Evolutionary conservation across 768 basidiomycete species (phyloP), one percentile per base, ranked within the genome.

Genomic region (Calvatia gigantea): DNA sequence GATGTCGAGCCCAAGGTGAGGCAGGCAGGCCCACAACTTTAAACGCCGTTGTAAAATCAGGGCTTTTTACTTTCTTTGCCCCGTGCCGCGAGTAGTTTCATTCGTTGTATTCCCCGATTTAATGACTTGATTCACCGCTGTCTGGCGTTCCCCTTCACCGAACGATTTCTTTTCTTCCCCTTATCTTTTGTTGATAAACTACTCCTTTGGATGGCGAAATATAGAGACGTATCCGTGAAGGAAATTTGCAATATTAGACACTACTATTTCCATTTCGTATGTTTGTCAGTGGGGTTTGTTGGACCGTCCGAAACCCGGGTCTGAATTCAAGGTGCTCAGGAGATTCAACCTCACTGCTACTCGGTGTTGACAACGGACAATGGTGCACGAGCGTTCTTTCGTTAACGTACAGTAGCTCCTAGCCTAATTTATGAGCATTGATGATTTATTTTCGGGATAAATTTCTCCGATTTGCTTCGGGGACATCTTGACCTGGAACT

Each of bases 1-100:
- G 91, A 91, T 62, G 91, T 96, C 6, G 80, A 84, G 29, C 80
- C 82, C 64, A 87, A 86, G 70, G 93, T 97, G 55, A 79, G 87
- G 65, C 66, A 80, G 59, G 92, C 94, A 21, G 96, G 95, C 35
- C 96, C 95, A 32, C 71, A 73, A 58, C 47, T 77, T 57, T 75
- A 65, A 67, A 48, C 15, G 11, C n/a, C n/a, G n/a, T n/a, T n/a
- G n/a, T n/a, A n/a, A n/a, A n/a, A n/a, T n/a, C n/a, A n/a, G n/a
- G 17, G 32, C 15, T 48, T 33, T 3, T 19, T 19, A 32, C 32
- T 48, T 11, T 29, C 32, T 48, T 48, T n/a, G 29, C 21, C 11
- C 14, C 12, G 15, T 45, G 23, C 41, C 19, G 41, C 14, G 23
- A 8, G 11, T 19, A 1, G 2, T 28, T 27, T 28, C 29, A 27